These are phyloP conservation scores for Fusarium austroafricanum DNA, from an alignment of 2,329 filamentous ascomycete genomes.

Conservation along the genomic window DNA sequence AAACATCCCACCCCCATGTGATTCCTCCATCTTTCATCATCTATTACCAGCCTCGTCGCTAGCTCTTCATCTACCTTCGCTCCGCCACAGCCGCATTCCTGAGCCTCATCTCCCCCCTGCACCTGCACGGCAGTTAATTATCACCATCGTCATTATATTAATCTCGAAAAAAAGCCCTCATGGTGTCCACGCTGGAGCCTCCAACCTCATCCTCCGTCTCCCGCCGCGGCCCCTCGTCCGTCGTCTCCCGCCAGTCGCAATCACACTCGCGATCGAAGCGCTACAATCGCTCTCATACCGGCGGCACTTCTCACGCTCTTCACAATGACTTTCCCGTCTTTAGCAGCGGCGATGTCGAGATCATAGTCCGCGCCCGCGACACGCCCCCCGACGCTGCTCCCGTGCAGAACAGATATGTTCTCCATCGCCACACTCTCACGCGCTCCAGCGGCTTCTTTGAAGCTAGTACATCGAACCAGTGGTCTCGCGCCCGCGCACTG, in stretches of 20 bases:
- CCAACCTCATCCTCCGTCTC: constrained; percentile 61
- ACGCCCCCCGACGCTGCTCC: constrained; percentile 31
- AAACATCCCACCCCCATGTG: constrained; percentile 42
- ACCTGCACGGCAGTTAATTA: constrained; percentile 17
- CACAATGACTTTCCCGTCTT: constrained; percentile 96
- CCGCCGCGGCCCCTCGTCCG: constrained; percentile 65
- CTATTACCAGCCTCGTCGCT: constrained; percentile 26
- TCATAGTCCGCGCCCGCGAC: constrained; percentile 74
- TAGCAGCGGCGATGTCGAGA: constrained; percentile 93
- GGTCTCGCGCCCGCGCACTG: constrained; percentile 59
- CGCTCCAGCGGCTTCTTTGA: constrained; percentile 96
- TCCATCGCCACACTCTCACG: constrained; percentile 87
- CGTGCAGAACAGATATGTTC: constrained; percentile 81
- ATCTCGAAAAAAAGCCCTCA: constrained; percentile 51
- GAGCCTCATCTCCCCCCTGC: constrained; percentile 15
- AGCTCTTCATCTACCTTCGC: constrained; percentile 29
- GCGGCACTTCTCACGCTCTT: constrained; percentile 73
- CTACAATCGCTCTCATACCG: constrained; percentile 84
- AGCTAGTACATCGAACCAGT: constrained; percentile 82
- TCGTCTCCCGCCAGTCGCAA: constrained; percentile 72
- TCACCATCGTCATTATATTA: constrained; percentile 2
- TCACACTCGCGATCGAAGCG: constrained; percentile 71
- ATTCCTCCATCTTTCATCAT: constrained; percentile 25
- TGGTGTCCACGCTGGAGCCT: constrained; percentile 73
- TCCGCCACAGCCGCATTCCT: constrained; percentile 30